Base-by-base conservation (phyloP, 345 rosid genomes). In the Dimocarpus longan region DNA sequence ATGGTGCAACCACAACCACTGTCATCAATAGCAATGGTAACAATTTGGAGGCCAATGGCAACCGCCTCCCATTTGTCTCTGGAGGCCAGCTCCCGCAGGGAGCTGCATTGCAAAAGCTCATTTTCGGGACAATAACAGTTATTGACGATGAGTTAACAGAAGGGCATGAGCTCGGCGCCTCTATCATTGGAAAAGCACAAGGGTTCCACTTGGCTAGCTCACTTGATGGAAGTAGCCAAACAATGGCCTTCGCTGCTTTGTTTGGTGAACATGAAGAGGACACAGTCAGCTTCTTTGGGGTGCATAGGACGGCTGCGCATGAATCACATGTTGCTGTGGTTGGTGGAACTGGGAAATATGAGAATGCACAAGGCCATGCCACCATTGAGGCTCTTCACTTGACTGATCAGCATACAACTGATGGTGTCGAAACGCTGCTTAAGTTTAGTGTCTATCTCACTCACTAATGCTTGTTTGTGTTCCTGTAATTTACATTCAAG, bases 211-310 rank as follows among this genome's bases (percentile, higher is more conserved):
- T 90, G 74, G 88, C 90, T 7, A 85, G 88, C 80, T 88, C 88
- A 3, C 3, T 85, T 74, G 89, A 88, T 28, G 91, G 91, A 19
- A 85, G 86, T 22, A 86, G 89, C 68, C 93, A 86, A 43, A 89
- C 91, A 7, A 79, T 89, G 82, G 90, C 87, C 4, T 18, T 85
- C 15, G 83, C 88, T 5, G 72, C 86, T 73, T 39, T 85, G 40
- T 76, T 88, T 10, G 77, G 76, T 3, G 83, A 64, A 11, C 66
- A 32, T 10, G 70, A 63, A 54, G 83, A 79, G 40, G 84, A 91
- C 37, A 84, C 87, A 0, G 81, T 88, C 24, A 89, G 90, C 67
- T 87, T 91, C 80, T 91, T 90, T 39, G 93, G 95, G 64, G 89
- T 90, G 9, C 93, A 91, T 64, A 77, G 92, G 68, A 84, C 90